phyloP scores from a whole-genome alignment of 345 rosid genomes.

The Acer campestre region DNA sequence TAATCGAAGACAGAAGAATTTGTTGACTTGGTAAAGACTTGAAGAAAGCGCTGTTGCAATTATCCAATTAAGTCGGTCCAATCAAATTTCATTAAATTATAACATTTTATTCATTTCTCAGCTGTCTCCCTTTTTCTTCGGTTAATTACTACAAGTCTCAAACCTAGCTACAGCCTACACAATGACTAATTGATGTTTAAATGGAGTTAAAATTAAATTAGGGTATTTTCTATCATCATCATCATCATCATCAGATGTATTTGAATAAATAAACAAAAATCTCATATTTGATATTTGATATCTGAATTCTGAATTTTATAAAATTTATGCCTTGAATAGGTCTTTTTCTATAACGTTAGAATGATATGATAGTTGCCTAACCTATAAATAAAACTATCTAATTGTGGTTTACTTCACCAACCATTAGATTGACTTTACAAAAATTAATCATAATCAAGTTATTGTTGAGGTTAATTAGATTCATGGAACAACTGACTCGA shows the following conservation, averaged over 20 bases:
- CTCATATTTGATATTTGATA: too few species aligned
- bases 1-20: background rate
- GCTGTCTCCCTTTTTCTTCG: background rate
- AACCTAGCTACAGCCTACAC: background rate
- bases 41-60: background rate
- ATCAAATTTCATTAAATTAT: background rate
- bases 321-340: background rate
- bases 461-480: background rate
- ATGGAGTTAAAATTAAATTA: too few species aligned
- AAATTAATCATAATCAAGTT: background rate
- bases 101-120: background rate
- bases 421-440: background rate
- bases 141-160: background rate
- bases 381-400: background rate
- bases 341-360: background rate
- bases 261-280: too few species aligned
- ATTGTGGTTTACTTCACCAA: background rate
- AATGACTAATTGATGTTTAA: too few species aligned
- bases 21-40: constrained; percentile 9
- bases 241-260: too few species aligned
- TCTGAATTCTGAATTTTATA: too few species aligned
- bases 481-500: background rate
- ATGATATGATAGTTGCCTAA: background rate
- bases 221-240: too few species aligned
- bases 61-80: background rate